These are phyloP conservation scores for Neurospora sp. DNA, from an alignment of 495 filamentous ascomycete species.

Conservation along the genomic window DNA sequence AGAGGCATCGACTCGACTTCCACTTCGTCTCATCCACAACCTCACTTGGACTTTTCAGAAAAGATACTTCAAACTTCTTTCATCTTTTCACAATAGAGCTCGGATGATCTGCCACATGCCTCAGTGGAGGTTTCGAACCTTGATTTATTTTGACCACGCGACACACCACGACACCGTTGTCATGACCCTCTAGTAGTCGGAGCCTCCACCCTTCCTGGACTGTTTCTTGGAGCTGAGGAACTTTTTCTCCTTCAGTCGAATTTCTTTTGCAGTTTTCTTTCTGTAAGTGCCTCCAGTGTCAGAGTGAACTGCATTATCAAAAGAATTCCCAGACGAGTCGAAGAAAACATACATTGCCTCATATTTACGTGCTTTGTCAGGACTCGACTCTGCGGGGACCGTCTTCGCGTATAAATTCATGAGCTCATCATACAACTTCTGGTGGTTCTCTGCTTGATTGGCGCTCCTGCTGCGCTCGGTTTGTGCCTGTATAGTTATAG, in stretches of 20 bases:
- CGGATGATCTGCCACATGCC: neutral
- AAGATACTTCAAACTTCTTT: neutral
- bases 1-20: neutral
- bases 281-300: conserved; percentile 29
- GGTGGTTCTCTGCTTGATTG: conserved; percentile 35
- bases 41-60: neutral
- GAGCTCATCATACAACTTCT: conserved; percentile 37
- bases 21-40: neutral
- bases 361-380: conserved; percentile 31
- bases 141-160: no score
- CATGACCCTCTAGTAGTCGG: conserved; percentile 2
- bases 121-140: neutral
- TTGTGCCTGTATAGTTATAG: conserved; percentile 35
- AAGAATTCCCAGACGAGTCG: no score
- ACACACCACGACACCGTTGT: neutral
- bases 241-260: conserved; percentile 68
- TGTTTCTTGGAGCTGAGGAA: conserved; percentile 70
- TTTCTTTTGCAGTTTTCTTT: conserved; percentile 59
- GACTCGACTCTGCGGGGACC: conserved; percentile 28
- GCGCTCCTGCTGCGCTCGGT: conserved; percentile 37
- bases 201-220: conserved; percentile 40
- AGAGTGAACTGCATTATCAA: neutral
- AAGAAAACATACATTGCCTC: conserved; percentile 25
- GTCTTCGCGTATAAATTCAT: conserved; percentile 52
- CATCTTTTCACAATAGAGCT: neutral